Evolutionary conservation across 176 grass and related monocot genomes (phyloP), one percentile per base, ranked within the genome.

Genomic region (Phyllostachys edulis): DNA sequence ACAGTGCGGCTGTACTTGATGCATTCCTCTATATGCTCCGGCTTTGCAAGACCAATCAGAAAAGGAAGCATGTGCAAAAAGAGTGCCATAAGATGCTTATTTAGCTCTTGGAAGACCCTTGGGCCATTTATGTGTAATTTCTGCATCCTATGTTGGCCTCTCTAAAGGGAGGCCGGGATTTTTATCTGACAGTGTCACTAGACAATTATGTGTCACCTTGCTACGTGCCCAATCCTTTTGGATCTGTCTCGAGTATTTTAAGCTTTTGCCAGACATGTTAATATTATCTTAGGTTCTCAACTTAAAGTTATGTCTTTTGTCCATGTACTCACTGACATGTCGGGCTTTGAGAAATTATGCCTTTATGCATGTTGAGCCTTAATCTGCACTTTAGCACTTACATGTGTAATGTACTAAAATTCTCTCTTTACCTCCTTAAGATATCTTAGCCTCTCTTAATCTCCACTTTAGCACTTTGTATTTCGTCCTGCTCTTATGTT

Each of bases 251-350:
- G 67, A 86, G 69, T 83, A 51, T 17, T 27, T 78, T 74, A 68
- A 44, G 32, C 49, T 73, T 67, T 90, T 61, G 32, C 9, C 7
- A 74, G 2, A 68, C 63, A 83, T 52, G n/a, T 83, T 83, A 90
- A 90, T 71, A 41, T 87, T 83, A 90, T 90, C 74, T 83, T 79
- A 79, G 73, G 67, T 83, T 62, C 78, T 50, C 16, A 13, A 55
- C 21, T 82, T 60, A 45, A 77, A 77, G 66, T 38, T 52, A 38
- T 72, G 46, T 68, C 37, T 50, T 67, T 60, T 78, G 87, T 82
- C 78, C 67, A 77, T 47, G 38, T 60, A 90, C 41, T 38, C 39
- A 61, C 57, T 65, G 71, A 39, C 79, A 86, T 61, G 65, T 13
- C 1, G 40, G 79, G 15, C 39, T 29, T 50, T 69, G 38, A 46